phyloP scores from a whole-genome alignment of 2,329 filamentous ascomycete species.

The Xylariaceae sp. region DNA sequence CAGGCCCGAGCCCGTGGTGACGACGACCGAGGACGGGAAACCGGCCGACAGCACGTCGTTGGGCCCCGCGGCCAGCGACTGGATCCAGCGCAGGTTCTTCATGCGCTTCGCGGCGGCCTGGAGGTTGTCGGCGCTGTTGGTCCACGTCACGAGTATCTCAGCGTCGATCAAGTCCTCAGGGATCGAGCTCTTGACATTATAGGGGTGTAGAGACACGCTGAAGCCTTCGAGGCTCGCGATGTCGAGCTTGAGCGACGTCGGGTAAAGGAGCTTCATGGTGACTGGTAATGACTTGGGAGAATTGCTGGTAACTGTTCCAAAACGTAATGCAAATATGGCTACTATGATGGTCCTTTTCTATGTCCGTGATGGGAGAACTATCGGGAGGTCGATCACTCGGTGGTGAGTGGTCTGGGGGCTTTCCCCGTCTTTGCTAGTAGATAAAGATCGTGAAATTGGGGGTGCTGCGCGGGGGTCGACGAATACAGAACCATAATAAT shows the following conservation, averaged over 20 bases:
- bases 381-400: neutral
- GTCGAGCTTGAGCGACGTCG: constrained; percentile 67
- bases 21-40: constrained; percentile 56
- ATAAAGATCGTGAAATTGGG: constrained; percentile 2
- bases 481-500: neutral
- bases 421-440: neutral
- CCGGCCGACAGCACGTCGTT: constrained; percentile 69
- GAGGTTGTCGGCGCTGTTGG: constrained; percentile 65
- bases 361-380: neutral
- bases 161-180: constrained; percentile 66
- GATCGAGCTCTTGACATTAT: constrained; percentile 63
- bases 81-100: constrained; percentile 68
- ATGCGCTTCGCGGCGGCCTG: constrained; percentile 61
- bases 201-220: constrained; percentile 62
- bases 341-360: neutral
- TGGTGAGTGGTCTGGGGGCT: too few relatives aligned
- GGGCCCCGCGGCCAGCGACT: constrained; percentile 69
- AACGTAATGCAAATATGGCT: neutral
- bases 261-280: constrained; percentile 70
- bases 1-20: constrained; percentile 68
- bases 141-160: constrained; percentile 67
- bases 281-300: neutral
- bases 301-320: neutral
- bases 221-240: constrained; percentile 63
- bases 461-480: constrained; percentile 13